Base-by-base conservation (phyloP, 2,329 filamentous ascomycete genomes). In the Apiospora pterosperma region DNA sequence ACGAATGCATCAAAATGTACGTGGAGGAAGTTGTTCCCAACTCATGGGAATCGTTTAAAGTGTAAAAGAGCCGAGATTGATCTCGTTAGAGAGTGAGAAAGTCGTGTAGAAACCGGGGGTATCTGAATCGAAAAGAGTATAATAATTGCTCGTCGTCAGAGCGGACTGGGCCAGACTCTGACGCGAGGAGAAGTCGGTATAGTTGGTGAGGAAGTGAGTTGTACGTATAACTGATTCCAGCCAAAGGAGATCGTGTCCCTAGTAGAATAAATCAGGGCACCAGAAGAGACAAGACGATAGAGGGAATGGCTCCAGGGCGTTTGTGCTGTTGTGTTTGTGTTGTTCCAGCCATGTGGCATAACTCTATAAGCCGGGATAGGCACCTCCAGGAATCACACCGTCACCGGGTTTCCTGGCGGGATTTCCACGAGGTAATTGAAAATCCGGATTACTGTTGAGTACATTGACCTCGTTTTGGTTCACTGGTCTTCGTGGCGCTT, bases 371-470 rank as follows among this genome's bases (percentile, higher is more conserved):
- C 70, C 69, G n/a, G 84, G 84, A 69, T 87, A 88, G 21, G 85
- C 81, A 67, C 84, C 83, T 44, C 81, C 81, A 5, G 84, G 84
- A 61, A 84, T 79, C 80, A 85, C 82, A 36, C 82, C 81, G 42
- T 76, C 74, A 14, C 73, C 75, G 59, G 71, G 73, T 28, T 75
- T 70, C 66, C 69, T 67, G 3, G 67, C 58, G 34, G 68, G 59
- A 63, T 67, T 63, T 28, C 74, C 73, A 62, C 80, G 78, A 59
- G 89, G 90, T 34, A 97, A 76, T 68, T 90, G 85, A 78, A 97
- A 97, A 76, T 97, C 93, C 0, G 94, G 93, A 73, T 97, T 97
- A 55, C 83, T 88, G 71, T 89, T 88, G 65, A 97, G 81, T 42
- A 97, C 80, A 61, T 93, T 84, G 69, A 96, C 92, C 69, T 90